phyloP scores from a whole-genome alignment of 768 basidiomycete genomes.

The Pulveroboletus sp. region DNA sequence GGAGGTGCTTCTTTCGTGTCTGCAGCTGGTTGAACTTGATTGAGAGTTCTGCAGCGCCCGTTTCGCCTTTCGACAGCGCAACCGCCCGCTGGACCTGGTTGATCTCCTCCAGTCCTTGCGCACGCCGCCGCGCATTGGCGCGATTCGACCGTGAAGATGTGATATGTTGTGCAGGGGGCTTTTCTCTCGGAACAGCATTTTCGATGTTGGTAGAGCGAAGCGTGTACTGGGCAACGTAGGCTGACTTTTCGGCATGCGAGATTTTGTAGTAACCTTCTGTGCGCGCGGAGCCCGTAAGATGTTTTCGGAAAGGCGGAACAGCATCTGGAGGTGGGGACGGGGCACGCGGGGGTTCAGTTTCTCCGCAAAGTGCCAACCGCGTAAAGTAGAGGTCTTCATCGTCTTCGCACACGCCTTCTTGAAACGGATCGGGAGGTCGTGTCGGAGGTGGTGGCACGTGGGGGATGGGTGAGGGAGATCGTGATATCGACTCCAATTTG shows the following conservation, averaged over 20 bases:
- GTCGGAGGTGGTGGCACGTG: conserved; percentile 37
- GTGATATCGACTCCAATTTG: conserved; percentile 41
- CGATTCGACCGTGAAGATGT: conserved; percentile 85
- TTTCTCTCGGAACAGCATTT: conserved; percentile 36
- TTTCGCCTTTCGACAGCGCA: conserved; percentile 71
- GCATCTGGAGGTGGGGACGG: conserved; percentile 37
- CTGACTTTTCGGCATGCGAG: conserved; percentile 84
- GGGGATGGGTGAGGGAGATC: conserved; percentile 51
- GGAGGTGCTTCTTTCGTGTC: conserved; percentile 95
- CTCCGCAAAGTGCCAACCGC: conserved; percentile 34
- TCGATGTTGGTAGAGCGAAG: conserved; percentile 50
- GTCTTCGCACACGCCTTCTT: conserved; percentile 65
- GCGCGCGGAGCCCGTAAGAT: conserved; percentile 81
- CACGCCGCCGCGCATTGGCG: conserved; percentile 86
- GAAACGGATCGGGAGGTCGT: conserved; percentile 51
- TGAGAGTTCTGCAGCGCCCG: conserved; percentile 61
- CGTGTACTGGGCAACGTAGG: conserved; percentile 88
- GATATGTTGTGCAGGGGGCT: conserved; percentile 51
- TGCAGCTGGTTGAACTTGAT: conserved; percentile 99
- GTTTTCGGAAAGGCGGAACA: conserved; percentile 61
- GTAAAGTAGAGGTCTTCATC: conserved; percentile 88
- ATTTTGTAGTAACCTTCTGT: conserved; percentile 97
- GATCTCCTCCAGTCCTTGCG: conserved; percentile 91
- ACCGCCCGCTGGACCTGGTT: conserved; percentile 84
- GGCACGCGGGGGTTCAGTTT: conserved; percentile 22